These are phyloP conservation scores for Pseudopithomyces chartarum DNA, from an alignment of 2,329 filamentous ascomycete genomes.

Conservation along the genomic window DNA sequence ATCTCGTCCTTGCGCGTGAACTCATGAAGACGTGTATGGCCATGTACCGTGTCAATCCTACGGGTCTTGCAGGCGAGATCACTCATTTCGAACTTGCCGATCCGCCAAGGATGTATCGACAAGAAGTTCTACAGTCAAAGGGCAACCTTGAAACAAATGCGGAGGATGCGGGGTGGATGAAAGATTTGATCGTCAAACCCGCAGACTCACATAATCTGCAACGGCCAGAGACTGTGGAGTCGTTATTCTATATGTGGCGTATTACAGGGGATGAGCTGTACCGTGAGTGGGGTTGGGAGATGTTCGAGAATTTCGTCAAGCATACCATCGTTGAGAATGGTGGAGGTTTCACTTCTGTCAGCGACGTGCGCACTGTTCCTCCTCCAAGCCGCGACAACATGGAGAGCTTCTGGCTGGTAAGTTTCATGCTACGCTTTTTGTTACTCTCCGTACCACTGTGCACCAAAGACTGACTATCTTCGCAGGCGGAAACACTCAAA, in stretches of 20 bases:
- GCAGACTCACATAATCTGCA: slow-evolving; percentile 92
- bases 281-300: slow-evolving; percentile 97
- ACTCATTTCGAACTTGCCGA: slow-evolving; percentile 81
- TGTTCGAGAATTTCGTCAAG: slow-evolving; percentile 91
- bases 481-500: slow-evolving; percentile 89
- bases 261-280: slow-evolving; percentile 91
- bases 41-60: slow-evolving; percentile 90
- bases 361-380: slow-evolving; percentile 74
- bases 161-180: slow-evolving; percentile 69
- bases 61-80: slow-evolving; percentile 93
- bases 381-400: slow-evolving; percentile 81
- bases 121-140: slow-evolving; percentile 53
- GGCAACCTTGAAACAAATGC: slow-evolving; percentile 37
- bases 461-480: neutral
- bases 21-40: slow-evolving; percentile 97
- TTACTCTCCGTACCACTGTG: neutral
- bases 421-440: slow-evolving; percentile 39
- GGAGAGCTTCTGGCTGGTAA: slow-evolving; percentile 97
- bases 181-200: slow-evolving; percentile 79
- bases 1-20: slow-evolving; percentile 86
- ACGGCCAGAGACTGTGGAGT: slow-evolving; percentile 95
- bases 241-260: slow-evolving; percentile 97
- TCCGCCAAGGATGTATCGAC: slow-evolving; percentile 64
- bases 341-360: slow-evolving; percentile 81
- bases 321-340: slow-evolving; percentile 79